These are phyloP conservation scores for Pythium diclinum DNA, from an alignment of 352 stramenopile species.

Conservation along the genomic window DNA sequence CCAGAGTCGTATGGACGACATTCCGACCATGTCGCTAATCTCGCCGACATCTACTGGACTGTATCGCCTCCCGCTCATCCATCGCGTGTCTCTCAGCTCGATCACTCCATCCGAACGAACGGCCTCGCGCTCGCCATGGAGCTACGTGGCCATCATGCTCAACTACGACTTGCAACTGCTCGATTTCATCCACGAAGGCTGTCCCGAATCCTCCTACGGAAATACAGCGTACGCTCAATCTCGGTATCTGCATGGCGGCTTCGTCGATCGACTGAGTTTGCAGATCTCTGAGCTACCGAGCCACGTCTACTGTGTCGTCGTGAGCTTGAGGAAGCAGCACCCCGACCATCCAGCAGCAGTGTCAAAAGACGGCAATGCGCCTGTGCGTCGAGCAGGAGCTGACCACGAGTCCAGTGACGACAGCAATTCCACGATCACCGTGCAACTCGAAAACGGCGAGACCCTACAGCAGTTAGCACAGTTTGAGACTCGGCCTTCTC, in stretches of 20 bases:
- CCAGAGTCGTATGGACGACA: conserved; percentile 55
- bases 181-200: conserved; percentile 59
- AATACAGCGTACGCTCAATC: conserved; percentile 38
- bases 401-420: not conserved
- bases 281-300: conserved; percentile 32
- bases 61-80: conserved; percentile 50
- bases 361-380: not conserved
- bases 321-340: conserved; percentile 42
- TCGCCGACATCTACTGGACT: conserved; percentile 34
- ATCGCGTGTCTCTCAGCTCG: conserved; percentile 39
- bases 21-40: conserved; percentile 58
- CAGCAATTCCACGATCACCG: not conserved
- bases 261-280: conserved; percentile 51
- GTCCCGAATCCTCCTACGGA: conserved; percentile 32
- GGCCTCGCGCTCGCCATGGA: conserved; percentile 33
- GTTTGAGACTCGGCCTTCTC: conserved; percentile 36
- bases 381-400: conserved; percentile 39
- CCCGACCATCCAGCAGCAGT: not conserved
- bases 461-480: conserved; percentile 42
- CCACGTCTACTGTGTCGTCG: conserved; percentile 52
- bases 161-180: conserved; percentile 62
- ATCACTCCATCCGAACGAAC: conserved; percentile 34
- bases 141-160: conserved; percentile 52
- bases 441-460: conserved; percentile 59
- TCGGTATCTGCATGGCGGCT: conserved; percentile 42